Evolutionary conservation across 257 asterid species (phyloP), one percentile per base, ranked within the genome.

Genomic region (Nicotiana knightiana): DNA sequence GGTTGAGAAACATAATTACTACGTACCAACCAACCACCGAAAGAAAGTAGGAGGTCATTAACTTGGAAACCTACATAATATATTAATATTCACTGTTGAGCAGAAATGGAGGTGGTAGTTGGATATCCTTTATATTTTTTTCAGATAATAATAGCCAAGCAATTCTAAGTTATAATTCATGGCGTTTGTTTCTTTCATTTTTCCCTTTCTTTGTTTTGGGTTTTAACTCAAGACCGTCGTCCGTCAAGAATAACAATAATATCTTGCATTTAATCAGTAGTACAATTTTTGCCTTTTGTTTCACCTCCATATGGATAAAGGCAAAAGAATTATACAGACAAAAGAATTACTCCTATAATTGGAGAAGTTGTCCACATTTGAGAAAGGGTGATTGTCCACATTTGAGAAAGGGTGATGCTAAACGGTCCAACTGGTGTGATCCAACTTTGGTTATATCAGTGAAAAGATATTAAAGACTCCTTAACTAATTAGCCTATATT

Each of bases 101-200:
- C 79, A 73, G 79, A 48, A 73, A 73, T 73, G 79, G 79, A 73
- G 79, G 79, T 48, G 79, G 79, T 16, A 24, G 79, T 73, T 73
- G 62, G 39, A 13, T 24, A 39, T 43, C 17, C 21, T 66, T 15
- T 30, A 66, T 66, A 15, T 66, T 61, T 13, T 61, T 13, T 24
- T 24, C 33, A 18, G 10, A 58, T 58, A 58, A 17, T 58, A 15
- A 55, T 58, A 2, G 28, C 26, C 2, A 58, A n/a, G 64, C 64
- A 18, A 58, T 55, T 58, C 28, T 4, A 57, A 8, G 0, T 57
- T 2, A 57, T 57, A 17, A 57, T 5, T 57, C 2, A 57, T 57
- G 5, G 62, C 3, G 62, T 57, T 57, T 57, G 9, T 57, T 17
- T 55, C 21, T 55, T 55, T 5, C 3, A 6, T 55, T 55, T 12